A percentile compares a stretch with the other conserved stretches of the same genome.
phyloP scores from a whole-genome alignment of 176 grass and related monocot genomes.

The Tillandsia leiboldiana region DNA sequence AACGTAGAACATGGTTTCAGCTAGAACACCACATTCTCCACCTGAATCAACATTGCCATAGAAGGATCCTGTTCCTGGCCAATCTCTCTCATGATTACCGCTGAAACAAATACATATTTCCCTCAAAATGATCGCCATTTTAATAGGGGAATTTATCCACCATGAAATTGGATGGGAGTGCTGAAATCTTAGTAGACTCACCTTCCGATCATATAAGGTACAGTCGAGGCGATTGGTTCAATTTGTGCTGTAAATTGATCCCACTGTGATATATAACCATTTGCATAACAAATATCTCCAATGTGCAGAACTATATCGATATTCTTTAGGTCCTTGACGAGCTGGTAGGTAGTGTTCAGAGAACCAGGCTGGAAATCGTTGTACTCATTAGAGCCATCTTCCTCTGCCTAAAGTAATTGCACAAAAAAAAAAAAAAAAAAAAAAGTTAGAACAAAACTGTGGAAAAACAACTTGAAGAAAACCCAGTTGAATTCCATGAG shows the following conservation, averaged over 20 bases:
- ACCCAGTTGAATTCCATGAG: not conserved
- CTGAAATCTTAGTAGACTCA: conserved; percentile 21
- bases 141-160: not conserved
- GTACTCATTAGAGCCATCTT: conserved; percentile 76
- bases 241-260: conserved; percentile 90
- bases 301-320: conserved; percentile 83
- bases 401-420: conserved; percentile 51
- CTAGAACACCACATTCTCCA: conserved; percentile 79
- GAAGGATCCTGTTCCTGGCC: conserved; percentile 89
- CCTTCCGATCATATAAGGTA: conserved; percentile 91
- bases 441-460: conserved; percentile 3
- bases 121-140: not conserved
- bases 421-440: not conserved
- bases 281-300: conserved; percentile 73
- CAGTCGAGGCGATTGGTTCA: conserved; percentile 67
- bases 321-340: conserved; percentile 73
- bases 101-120: conserved; percentile 29
- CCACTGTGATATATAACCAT: conserved; percentile 93
- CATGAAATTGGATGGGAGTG: not conserved
- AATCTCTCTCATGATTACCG: conserved; percentile 91
- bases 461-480: not conserved
- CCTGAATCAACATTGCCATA: conserved; percentile 76
- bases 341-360: conserved; percentile 77
- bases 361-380: conserved; percentile 71
- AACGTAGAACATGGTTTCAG: conserved; percentile 88